A percentile compares a stretch with the other conserved stretches of the same genome.
Conservation (phyloP, 805 yeast genomes). For the Teunomyces kruisii region DNA sequence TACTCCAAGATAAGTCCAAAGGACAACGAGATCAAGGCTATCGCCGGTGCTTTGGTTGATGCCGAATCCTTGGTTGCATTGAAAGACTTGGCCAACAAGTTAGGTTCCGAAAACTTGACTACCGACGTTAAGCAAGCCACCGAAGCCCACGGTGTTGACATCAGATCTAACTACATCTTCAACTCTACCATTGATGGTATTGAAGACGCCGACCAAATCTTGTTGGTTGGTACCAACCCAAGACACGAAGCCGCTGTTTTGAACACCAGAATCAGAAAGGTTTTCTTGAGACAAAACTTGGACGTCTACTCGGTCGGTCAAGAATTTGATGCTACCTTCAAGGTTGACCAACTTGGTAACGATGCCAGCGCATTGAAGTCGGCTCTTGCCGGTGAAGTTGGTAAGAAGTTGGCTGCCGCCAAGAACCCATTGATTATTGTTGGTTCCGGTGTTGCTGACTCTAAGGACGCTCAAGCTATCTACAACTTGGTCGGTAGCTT, state of each 20-base stretch:
- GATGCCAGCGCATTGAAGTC: slow-evolving; percentile 53
- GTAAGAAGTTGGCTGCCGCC: slow-evolving; percentile 65
- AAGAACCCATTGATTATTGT: slow-evolving; percentile 74
- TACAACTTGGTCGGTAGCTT: slow-evolving; percentile 62
- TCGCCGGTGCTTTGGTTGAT: slow-evolving; percentile 79
- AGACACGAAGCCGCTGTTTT: slow-evolving; percentile 88
- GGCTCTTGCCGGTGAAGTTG: slow-evolving; percentile 68
- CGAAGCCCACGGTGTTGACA: slow-evolving; percentile 63
- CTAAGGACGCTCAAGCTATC: slow-evolving; percentile 60
- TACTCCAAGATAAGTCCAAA: slow-evolving; percentile 54
- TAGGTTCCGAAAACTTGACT: slow-evolving; percentile 79
- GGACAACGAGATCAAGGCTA: slow-evolving; percentile 74
- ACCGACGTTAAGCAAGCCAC: slow-evolving; percentile 64
- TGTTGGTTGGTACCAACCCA: slow-evolving; percentile 83
- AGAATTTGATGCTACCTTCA: slow-evolving; percentile 74
- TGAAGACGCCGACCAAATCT: slow-evolving; percentile 78
- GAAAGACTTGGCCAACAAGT: slow-evolving; percentile 72
- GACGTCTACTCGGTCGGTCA: slow-evolving; percentile 76
- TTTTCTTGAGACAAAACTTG: slow-evolving; percentile 68
- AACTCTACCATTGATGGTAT: slow-evolving; percentile 77
- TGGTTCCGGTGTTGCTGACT: slow-evolving; percentile 77
- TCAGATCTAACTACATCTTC: slow-evolving; percentile 77
- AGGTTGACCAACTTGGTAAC: slow-evolving; percentile 61
- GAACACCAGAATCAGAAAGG: slow-evolving; percentile 79
- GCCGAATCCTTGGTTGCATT: slow-evolving; percentile 81